Conservation (phyloP, 2,329 filamentous ascomycete genomes). For the Tolypocladium amazonense region DNA sequence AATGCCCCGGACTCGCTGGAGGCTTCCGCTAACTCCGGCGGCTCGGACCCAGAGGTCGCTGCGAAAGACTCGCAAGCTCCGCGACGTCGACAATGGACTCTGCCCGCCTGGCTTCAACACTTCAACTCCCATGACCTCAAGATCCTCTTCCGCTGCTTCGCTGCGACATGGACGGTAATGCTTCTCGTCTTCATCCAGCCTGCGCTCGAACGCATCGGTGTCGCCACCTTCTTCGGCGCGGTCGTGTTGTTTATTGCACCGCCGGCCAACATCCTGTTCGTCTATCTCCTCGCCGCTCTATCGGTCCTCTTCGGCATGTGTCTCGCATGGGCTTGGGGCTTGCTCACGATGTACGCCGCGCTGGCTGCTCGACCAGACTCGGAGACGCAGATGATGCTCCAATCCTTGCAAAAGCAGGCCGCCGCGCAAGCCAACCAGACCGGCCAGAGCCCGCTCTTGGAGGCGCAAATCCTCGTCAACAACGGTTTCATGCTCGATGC, state of each 20-base stretch:
- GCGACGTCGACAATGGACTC: not conserved
- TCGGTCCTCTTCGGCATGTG: slow-evolving; percentile 35
- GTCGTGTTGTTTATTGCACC: slow-evolving; percentile 33
- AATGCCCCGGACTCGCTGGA: not conserved
- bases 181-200: slow-evolving; percentile 37
- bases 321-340: slow-evolving; percentile 38
- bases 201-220: slow-evolving; percentile 26
- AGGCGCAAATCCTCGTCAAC: slow-evolving; percentile 26
- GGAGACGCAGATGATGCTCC: slow-evolving; percentile 22
- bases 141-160: slow-evolving; percentile 32
- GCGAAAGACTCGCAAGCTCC: not conserved
- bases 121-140: slow-evolving; percentile 37
- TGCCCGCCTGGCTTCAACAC: slow-evolving; percentile 18
- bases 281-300: slow-evolving; percentile 30
- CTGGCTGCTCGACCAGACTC: slow-evolving; percentile 27
- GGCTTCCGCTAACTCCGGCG: not conserved
- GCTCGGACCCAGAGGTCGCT: not conserved
- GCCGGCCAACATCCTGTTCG: slow-evolving; percentile 31
- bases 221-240: slow-evolving; percentile 32
- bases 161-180: slow-evolving; percentile 32
- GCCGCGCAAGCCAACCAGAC: slow-evolving; percentile 19
- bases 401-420: slow-evolving; percentile 23
- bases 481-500: slow-evolving; percentile 36
- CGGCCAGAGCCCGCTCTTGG: slow-evolving; percentile 9
- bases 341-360: slow-evolving; percentile 37